phyloP scores from a whole-genome alignment of 345 rosid species.

The Eucalyptus sideroxylon region DNA sequence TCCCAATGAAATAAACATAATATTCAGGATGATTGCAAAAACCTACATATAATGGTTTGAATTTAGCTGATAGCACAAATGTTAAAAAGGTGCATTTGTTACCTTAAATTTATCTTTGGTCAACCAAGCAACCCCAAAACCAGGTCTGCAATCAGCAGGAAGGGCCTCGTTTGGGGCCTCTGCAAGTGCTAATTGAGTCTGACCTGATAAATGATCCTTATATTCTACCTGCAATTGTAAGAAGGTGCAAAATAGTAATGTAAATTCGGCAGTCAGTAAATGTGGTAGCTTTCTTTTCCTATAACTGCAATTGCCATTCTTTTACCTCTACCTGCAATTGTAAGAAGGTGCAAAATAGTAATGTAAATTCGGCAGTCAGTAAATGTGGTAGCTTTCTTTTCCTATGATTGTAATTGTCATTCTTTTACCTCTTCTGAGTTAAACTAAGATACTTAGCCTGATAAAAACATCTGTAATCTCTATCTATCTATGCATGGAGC shows the following conservation, averaged over 20 bases:
- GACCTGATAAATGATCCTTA: constrained; percentile 56
- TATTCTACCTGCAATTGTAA: constrained; percentile 56
- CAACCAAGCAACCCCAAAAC: constrained; percentile 66
- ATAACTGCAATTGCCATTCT: not conserved
- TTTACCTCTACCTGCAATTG: too few species aligned
- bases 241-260: not conserved
- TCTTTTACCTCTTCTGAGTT: not conserved
- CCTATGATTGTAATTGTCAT: too few species aligned
- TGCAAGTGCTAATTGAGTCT: constrained; percentile 44
- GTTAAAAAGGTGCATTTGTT: not conserved
- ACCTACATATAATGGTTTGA: not conserved
- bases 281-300: not conserved
- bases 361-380: too few species aligned
- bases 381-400: too few species aligned
- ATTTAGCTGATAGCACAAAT: not conserved
- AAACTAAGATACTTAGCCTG: not conserved
- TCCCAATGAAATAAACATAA: not conserved
- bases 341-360: too few species aligned
- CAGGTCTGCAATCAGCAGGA: constrained; percentile 78
- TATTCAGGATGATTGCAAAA: not conserved
- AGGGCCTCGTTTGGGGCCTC: constrained; percentile 94
- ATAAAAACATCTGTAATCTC: not conserved
- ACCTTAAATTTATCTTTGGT: constrained; percentile 84
- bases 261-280: not conserved
- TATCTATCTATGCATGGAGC: not conserved